These are phyloP conservation scores for Stereocaulon alpinum DNA, from an alignment of 495 filamentous ascomycete genomes.

Conservation along the genomic window DNA sequence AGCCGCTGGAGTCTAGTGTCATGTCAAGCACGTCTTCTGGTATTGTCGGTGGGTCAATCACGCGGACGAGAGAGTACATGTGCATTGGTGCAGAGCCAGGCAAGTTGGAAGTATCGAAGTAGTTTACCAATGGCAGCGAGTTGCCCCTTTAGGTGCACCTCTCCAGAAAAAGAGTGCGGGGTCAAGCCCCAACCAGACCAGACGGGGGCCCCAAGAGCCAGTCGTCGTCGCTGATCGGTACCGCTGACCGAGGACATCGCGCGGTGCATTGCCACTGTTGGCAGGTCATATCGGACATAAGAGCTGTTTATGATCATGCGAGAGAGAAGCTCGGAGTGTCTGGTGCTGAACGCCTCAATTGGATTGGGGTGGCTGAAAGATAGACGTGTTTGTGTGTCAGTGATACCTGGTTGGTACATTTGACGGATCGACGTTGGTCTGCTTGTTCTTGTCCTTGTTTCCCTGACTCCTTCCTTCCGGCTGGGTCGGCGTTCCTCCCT, in stretches of 20 bases:
- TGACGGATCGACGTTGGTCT: slow-evolving; percentile 1
- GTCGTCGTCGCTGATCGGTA: slow-evolving; percentile 8
- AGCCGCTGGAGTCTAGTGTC: slow-evolving; percentile 6
- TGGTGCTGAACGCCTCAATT: background rate
- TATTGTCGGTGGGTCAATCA: slow-evolving; percentile 4
- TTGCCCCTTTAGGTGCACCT: slow-evolving; percentile 12
- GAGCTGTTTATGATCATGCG: background rate
- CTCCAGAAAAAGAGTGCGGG: slow-evolving; percentile 15
- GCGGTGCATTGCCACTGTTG: background rate
- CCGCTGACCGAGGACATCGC: background rate
- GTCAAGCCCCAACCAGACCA: slow-evolving; percentile 8
- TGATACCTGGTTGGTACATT: slow-evolving; percentile 5
- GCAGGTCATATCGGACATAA: slow-evolving; percentile 5
- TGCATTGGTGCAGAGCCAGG: slow-evolving; percentile 12
- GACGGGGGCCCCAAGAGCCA: background rate
- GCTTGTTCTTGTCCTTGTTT: background rate
- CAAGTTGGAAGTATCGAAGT: slow-evolving; percentile 12
- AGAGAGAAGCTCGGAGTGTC: background rate
- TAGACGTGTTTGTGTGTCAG: background rate
- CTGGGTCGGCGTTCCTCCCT: background rate
- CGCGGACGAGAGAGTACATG: slow-evolving; percentile 12
- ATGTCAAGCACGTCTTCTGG: slow-evolving; percentile 1
- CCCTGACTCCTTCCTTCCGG: background rate
- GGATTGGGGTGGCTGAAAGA: background rate
- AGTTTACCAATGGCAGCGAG: slow-evolving; percentile 7